A percentile compares a stretch with the other conserved stretches of the same genome.
Conservation (phyloP, 2,329 filamentous ascomycete species). For the Waltergamsia citrina region DNA sequence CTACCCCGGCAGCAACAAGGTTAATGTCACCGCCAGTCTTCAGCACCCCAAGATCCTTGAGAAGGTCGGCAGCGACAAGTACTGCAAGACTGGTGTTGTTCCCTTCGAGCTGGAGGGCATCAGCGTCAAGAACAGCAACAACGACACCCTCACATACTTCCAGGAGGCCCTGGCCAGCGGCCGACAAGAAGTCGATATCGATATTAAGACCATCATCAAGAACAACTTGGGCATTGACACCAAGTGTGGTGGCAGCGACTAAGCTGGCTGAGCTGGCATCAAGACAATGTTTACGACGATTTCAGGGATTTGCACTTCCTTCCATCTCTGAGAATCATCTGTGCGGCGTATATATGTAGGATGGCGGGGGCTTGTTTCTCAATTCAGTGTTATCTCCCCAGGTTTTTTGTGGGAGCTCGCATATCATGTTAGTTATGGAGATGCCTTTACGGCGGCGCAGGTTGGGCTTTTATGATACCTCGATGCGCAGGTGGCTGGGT, state of each 20-base stretch:
- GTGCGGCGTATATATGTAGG: too few species aligned
- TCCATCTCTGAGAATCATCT: too few species aligned
- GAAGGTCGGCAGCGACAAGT: conserved; percentile 23
- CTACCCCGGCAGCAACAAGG: conserved; percentile 46
- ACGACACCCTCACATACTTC: conserved; percentile 47
- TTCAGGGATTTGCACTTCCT: too few species aligned
- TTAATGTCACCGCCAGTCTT: conserved; percentile 44
- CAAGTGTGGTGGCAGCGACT: conserved; percentile 10
- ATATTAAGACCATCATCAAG: conserved; percentile 35
- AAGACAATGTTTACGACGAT: too few species aligned
- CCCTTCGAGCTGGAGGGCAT: conserved; percentile 46
- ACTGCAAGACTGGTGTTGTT: conserved; percentile 44
- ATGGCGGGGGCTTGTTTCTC: too few species aligned
- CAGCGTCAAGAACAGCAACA: conserved; percentile 38
- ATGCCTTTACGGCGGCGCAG: too few species aligned
- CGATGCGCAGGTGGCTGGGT: too few species aligned
- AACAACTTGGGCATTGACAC: conserved; percentile 17
- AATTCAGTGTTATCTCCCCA: too few species aligned
- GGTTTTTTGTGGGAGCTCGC: too few species aligned
- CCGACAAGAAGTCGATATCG: conserved; percentile 41
- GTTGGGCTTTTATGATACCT: too few species aligned
- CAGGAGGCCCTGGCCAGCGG: conserved; percentile 40
- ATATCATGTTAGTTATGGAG: too few species aligned
- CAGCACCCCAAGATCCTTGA: conserved; percentile 37
- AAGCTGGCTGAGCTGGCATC: not conserved